Conservation (phyloP, 306 rosid genomes). For the Psophocarpus tetragonolobus region DNA sequence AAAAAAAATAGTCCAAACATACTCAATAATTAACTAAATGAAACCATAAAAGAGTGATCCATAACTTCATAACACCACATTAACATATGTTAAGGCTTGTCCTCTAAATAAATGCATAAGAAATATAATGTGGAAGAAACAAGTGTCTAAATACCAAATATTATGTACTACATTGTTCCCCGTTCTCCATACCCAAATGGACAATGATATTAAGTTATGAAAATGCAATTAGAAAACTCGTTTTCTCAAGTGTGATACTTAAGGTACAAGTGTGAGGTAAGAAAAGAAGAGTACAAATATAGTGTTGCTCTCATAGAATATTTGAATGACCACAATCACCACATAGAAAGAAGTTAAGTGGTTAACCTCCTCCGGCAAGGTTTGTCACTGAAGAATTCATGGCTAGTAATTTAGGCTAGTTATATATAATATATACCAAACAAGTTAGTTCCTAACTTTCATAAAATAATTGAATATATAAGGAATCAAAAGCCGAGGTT, state of each 20-base stretch:
- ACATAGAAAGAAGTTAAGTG: background rate
- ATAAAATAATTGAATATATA: background rate
- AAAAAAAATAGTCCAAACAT: background rate
- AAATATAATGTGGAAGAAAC: background rate
- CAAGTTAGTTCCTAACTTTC: background rate
- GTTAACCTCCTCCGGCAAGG: background rate
- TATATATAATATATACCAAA: too few species aligned
- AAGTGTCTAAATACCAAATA: background rate
- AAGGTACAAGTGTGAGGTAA: background rate
- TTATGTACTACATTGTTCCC: constrained; percentile 13
- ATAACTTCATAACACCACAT: background rate
- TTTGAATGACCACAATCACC: background rate
- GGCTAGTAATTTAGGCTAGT: background rate
- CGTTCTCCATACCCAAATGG: background rate
- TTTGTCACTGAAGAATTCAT: constrained; percentile 7
- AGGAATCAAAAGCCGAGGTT: background rate
- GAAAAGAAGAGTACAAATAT: background rate
- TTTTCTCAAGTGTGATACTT: background rate
- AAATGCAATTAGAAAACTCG: background rate
- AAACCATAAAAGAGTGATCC: background rate
- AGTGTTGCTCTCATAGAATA: background rate
- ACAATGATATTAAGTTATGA: background rate
- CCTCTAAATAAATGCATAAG: background rate
- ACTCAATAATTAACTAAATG: background rate
- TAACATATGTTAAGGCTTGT: background rate